phyloP scores from a whole-genome alignment of 305 asterid species.

The Fraxinus angustifolia region DNA sequence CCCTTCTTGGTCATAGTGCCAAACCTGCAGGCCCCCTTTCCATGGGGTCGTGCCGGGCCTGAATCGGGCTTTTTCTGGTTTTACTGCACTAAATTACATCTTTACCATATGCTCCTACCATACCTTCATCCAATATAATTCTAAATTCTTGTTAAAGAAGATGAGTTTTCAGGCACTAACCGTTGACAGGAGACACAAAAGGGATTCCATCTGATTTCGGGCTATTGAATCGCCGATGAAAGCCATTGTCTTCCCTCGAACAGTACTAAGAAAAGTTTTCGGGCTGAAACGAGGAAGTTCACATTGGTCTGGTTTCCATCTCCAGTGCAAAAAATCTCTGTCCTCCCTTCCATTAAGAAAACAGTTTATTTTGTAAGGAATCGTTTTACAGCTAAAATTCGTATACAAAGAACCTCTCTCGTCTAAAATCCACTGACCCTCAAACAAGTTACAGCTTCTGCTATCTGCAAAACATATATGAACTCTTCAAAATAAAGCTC shows the following conservation, averaged over 20 bases:
- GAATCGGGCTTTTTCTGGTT: not conserved
- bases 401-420: constrained; percentile 35
- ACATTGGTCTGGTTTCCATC: constrained; percentile 73
- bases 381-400: constrained; percentile 51
- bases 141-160: not conserved
- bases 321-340: constrained; percentile 55
- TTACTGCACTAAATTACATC: not conserved
- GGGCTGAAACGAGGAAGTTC: constrained; percentile 49
- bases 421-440: constrained; percentile 59
- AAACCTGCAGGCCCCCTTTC: not conserved
- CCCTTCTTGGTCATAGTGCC: not conserved
- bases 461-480: constrained; percentile 3
- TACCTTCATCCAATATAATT: not conserved
- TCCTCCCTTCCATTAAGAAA: constrained; percentile 61
- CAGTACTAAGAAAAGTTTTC: constrained; percentile 29
- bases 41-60: not conserved
- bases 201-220: constrained; percentile 77
- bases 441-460: constrained; percentile 44
- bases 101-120: not conserved
- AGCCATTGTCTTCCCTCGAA: constrained; percentile 60
- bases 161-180: constrained; percentile 33
- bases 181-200: constrained; percentile 60
- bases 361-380: constrained; percentile 52
- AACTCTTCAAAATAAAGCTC: not conserved
- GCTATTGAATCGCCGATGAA: constrained; percentile 73